phyloP scores from a whole-genome alignment of 148 eudicot species.

The Fallopia convolvulus region DNA sequence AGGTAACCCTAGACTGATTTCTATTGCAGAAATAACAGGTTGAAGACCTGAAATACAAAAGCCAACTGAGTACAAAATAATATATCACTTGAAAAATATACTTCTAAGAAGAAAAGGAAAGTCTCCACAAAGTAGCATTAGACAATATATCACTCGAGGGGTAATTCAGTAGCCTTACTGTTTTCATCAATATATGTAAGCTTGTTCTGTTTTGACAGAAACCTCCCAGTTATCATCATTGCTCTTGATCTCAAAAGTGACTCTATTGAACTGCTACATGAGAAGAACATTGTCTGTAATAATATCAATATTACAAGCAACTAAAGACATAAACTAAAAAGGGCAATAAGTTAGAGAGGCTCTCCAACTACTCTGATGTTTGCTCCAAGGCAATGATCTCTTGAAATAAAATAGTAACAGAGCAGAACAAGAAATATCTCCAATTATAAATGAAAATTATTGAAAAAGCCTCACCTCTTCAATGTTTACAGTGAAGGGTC shows the following conservation, averaged over 20 bases:
- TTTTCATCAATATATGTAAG: slow-evolving; percentile 42
- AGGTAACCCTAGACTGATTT: slow-evolving; percentile 38
- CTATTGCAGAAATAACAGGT: slow-evolving; percentile 52
- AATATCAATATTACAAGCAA: not conserved
- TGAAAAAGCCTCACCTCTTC: too few species aligned
- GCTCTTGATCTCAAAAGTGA: slow-evolving; percentile 79
- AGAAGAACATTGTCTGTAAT: not conserved
- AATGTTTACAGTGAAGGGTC: too few species aligned
- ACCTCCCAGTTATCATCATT: slow-evolving; percentile 80
- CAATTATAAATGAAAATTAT: too few species aligned
- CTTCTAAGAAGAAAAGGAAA: not conserved
- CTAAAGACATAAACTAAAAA: not conserved
- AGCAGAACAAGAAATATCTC: too few species aligned
- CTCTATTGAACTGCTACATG: slow-evolving; percentile 49
- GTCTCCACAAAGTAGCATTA: not conserved
- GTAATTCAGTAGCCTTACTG: slow-evolving; percentile 31
- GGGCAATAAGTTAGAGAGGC: not conserved
- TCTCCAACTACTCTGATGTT: not conserved
- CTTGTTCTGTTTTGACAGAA: slow-evolving; percentile 62
- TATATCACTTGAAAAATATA: not conserved
- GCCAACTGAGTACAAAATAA: not conserved
- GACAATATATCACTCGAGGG: not conserved
- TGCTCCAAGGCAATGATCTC: too few species aligned
- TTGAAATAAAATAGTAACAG: too few species aligned
- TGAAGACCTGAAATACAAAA: slow-evolving; percentile 36